Evolutionary conservation across 257 asterid species (phyloP), one percentile per base, ranked within the genome.

Genomic region (Solanum acaule): DNA sequence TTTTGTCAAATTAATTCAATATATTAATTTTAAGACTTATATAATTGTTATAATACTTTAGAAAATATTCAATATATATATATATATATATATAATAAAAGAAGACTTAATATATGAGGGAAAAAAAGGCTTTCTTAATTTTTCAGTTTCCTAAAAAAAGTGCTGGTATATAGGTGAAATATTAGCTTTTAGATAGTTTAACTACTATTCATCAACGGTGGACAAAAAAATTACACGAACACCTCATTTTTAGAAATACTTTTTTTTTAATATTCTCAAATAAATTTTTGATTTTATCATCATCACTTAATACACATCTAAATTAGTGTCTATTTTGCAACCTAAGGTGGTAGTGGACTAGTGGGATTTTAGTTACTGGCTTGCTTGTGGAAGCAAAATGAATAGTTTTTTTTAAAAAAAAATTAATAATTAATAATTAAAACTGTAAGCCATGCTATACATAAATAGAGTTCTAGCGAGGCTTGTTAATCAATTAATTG

Each of bases 241-340:
- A 42, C 49, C 15, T 42, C 15, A 42, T 42, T 42, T 42, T 42
- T 42, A 42, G 49, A 42, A 42, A 42, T 11, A 10, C 1, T 10
- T 42, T 42, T 3, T 42, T 42, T 42, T 42, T 11, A 42, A 42
- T 56, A 18, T 18, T 52, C 20, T 18, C 22, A 6, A 18, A 52
- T 16, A 18, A 18, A 0, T 18, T 2, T 18, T 0, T 6, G 0
- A 52, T 6, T 52, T 18, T 18, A 56, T 18, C n/a, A 2, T 18
- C 65, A 18, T 1, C 22, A 56, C 65, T 56, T 56, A 52, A 18
- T 18, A 56, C 1, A 18, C n/a, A 56, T 56, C 65, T 56, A 18
- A 16, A 16, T 56, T 56, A 56, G 65, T 56, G 22, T 56, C 9
- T 56, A 18, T 18, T 56, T 18, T 6, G 65, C n/a, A 56, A 16